Conservation (phyloP, 2,329 filamentous ascomycete genomes). For the Plectosphaerella plurivora region DNA sequence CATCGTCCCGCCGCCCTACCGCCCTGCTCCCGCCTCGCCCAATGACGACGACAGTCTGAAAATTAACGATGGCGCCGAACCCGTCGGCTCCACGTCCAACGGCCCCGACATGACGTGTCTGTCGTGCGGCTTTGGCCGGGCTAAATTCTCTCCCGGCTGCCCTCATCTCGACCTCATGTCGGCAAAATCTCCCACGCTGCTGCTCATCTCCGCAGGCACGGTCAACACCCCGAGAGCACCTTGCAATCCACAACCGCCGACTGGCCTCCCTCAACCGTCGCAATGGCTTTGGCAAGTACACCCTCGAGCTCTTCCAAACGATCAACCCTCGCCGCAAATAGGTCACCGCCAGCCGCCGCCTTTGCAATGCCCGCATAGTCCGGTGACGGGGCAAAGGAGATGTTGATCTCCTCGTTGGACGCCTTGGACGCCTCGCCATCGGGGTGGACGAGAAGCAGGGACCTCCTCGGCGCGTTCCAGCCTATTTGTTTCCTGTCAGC, state of each 20-base stretch:
- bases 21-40: background rate
- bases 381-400: slow-evolving; percentile 37
- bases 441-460: slow-evolving; percentile 37
- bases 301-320: slow-evolving; percentile 39
- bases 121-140: too few relatives aligned
- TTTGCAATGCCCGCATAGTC: slow-evolving; percentile 29
- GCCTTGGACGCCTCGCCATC: slow-evolving; percentile 33
- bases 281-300: slow-evolving; percentile 44
- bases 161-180: too few relatives aligned
- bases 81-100: too few relatives aligned
- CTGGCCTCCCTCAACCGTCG: slow-evolving; percentile 43
- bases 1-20: background rate
- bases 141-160: too few relatives aligned
- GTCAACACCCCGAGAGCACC: slow-evolving; percentile 38
- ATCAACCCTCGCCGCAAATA: slow-evolving; percentile 44
- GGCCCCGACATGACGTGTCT: too few relatives aligned
- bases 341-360: slow-evolving; percentile 35
- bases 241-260: slow-evolving; percentile 51
- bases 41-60: background rate
- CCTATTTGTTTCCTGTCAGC: slow-evolving; percentile 15
- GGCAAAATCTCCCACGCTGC: too few relatives aligned
- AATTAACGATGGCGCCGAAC: too few relatives aligned
- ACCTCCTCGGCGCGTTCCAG: slow-evolving; percentile 41
- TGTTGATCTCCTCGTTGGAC: slow-evolving; percentile 41
- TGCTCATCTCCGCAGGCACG: too few relatives aligned